Base-by-base conservation (phyloP, 108 stramenopile species). In the Chaetoceros muelleri region DNA sequence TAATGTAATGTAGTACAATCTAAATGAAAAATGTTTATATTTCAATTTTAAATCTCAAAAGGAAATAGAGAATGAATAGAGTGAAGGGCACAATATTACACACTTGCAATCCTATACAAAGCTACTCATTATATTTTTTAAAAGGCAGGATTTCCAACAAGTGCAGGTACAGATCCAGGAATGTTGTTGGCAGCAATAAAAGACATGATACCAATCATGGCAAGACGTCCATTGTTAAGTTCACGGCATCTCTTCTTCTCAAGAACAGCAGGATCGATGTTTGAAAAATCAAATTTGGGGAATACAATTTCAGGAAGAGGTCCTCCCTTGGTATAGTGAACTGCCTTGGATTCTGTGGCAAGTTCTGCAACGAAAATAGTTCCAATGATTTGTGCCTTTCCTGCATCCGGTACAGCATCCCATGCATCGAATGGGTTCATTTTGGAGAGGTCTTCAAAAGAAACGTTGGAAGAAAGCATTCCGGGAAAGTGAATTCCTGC, bases 151-250 rank as follows among this genome's bases (percentile, higher is more conserved):
- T 74, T 69, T 53, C 74, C 77, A 30, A 64, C 60, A 44, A 86
- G 65, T n/a, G 60, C 67, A 25, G 81, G 81, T 46, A 82, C 81
- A 16, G 77, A 76, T 67, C 81, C 85, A 13, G 79, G 79, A 30
- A 87, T 64, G 46, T 69, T 75, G 72, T 71, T 68, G 23, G 80
- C 80, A 30, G 78, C 68, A 47, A 80, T 67, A 74, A 84, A 84
- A 46, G 70, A 67, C 82, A 88, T 82, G 74, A 84, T 84, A 46
- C 63, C 81, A 59, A 88, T 84, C 83, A 84, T 88, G 49, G 83
- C 82, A 61, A 81, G 65, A 56, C 72, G 69, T 60, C 71, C 71
- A 29, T 72, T 67, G 61, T 72, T 72, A 27, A 72, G 55, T 47
- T 72, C 71, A 24, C 65, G 26, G 55, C 53, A 49, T 30, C 60